Base-by-base conservation (phyloP, 2,329 filamentous ascomycete genomes). In the Grosmannia clavigera region DNA sequence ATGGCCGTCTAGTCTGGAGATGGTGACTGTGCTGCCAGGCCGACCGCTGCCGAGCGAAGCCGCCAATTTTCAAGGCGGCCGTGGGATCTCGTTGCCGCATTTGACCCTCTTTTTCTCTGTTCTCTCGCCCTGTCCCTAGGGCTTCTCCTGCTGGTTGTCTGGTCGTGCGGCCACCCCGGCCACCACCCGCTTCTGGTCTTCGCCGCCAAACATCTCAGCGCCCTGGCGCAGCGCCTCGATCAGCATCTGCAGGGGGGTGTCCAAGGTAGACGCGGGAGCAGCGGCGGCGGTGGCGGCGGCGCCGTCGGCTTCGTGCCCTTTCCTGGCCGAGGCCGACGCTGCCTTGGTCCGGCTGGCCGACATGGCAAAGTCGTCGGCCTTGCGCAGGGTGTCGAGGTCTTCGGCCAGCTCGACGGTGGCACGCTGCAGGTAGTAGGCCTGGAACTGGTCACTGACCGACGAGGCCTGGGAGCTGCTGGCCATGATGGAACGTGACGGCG, bases 401-500 rank as follows among this genome's bases (percentile, higher is more conserved):
- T 90, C 85, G 14, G 84, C 82, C 60, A 92, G 83, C 69, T 91
- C 87, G 57, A 78, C 75, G 0, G 87, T 88, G 6, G 84, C 76
- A 61, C 81, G 83, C 66, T 86, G 83, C 55, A 91, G 79, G 70
- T 90, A 90, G 69, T 83, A 86, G 11, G 82, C 75, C 10, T 79
- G 76, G 71, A 89, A 90, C 29, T 75, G 73, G 53, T 68, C 52
- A 16, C 16, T 12, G 43, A 19, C 43, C 48, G 51, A 29, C 31
- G 29, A n/a, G 35, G 40, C 48, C 14, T 29, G 54, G 7, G 53
- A 25, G 16, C 14, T 55, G 31, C 29, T 43, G 11, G 54, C 35
- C 33, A 57, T 56, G 40, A 1, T 55, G 53, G 31, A 9, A 16
- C 6, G 19, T 7, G 11, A n/a, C 5, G 11, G 27, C 19, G 50